Conservation (phyloP, 179 eudicot species). For the Heliamphora ciliata region DNA sequence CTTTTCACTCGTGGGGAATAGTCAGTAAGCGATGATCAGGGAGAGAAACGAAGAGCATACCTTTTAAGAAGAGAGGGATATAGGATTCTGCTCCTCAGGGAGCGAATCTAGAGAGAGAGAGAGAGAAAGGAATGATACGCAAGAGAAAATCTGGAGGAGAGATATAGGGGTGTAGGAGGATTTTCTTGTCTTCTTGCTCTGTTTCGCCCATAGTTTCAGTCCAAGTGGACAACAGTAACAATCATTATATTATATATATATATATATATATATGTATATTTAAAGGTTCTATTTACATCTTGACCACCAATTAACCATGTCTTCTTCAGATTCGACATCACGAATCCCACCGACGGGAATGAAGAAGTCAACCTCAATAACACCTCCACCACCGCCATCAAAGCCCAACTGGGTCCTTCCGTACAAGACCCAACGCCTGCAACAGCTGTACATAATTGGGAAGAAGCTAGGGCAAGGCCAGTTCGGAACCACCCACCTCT, state of each 20-base stretch:
- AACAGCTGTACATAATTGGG: slow-evolving; percentile 30
- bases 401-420: slow-evolving; percentile 36
- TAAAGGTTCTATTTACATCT: background rate
- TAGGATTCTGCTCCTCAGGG: background rate
- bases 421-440: slow-evolving; percentile 29
- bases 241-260: background rate
- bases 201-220: slow-evolving; percentile 1
- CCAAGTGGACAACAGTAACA: background rate
- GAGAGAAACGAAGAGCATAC: background rate
- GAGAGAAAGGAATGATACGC: background rate
- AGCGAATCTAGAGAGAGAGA: background rate
- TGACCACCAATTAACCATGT: slow-evolving; percentile 6
- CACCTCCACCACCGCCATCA: slow-evolving; percentile 10
- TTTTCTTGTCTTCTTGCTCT: background rate
- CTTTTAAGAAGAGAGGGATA: background rate
- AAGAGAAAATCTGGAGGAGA: background rate
- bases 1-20: no score
- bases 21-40: background rate
- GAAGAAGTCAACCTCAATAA: slow-evolving; percentile 20
- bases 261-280: no score
- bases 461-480: slow-evolving; percentile 38
- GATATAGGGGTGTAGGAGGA: background rate
- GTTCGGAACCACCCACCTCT: slow-evolving; percentile 36
- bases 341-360: background rate
- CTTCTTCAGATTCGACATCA: slow-evolving; percentile 22